Base-by-base conservation (phyloP, 1,139 yeast genomes). In the Diutina rugosa region DNA sequence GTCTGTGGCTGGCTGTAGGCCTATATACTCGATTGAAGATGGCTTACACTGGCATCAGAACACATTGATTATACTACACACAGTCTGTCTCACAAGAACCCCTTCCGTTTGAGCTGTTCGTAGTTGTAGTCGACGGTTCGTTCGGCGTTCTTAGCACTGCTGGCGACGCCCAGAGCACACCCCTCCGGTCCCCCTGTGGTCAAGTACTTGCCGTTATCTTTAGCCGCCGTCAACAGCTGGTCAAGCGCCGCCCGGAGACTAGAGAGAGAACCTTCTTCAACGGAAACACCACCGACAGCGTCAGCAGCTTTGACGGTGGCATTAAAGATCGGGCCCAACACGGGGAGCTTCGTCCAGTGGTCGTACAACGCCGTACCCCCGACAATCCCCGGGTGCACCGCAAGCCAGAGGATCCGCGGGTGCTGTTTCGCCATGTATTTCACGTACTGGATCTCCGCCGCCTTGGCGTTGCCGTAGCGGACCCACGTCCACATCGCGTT, bases 351-450 rank as follows among this genome's bases (percentile, higher is more conserved):
- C 54, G 64, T 67, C 72, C 72, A 71, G 59, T 68, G 61, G 56
- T 65, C 64, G 61, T 71, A 74, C 55, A 75, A 66, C 32, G 65
- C 70, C 3, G 78, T 73, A 14, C 67, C 69, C 18, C 69, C 59
- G 56, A 74, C 67, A 16, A 75, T 60, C 0, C 79, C 79, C 0
- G 79, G 79, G 56, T 75, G 79, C 1, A 73, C 69, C 0, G 77
- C 61, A 18, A 70, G 58, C n/a, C 68, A 63, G 47, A 73, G 63
- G 29, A 74, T 70, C 6, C 70, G 63, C 1, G 77, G 77, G 56
- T 70, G 61, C 47, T 64, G 61, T 46, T 62, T 57, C 3, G 71
- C 71, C 44, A 72, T 63, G 53, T 64, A 61, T 56, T 64, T 67
- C 52, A 68, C 63, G 55, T 69, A 63, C 56, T 72, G 77, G 54